A percentile compares a stretch with the other conserved stretches of the same genome.
phyloP scores from a whole-genome alignment of 2,329 filamentous ascomycete genomes.

The Fusarium sublunatum region DNA sequence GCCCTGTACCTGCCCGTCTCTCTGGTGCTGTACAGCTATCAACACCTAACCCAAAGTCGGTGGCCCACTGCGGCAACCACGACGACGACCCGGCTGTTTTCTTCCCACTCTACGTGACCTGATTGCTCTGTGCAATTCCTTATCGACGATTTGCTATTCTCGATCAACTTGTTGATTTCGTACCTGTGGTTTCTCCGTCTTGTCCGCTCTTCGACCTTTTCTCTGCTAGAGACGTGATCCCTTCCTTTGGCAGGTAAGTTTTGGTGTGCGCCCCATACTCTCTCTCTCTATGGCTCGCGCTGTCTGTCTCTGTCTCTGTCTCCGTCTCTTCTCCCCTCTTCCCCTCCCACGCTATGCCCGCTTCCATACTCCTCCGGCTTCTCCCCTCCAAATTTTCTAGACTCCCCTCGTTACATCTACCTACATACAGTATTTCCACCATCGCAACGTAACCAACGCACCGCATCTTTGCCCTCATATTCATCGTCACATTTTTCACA shows the following conservation, averaged over 20 bases:
- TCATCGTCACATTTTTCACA: conserved; percentile 23
- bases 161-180: conserved; percentile 23
- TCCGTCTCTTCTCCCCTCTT: conserved; percentile 38
- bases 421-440: no score
- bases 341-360: conserved; percentile 26
- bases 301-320: no score
- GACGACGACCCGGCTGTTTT: conserved; percentile 49
- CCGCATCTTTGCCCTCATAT: conserved; percentile 30
- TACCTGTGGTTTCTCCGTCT: conserved; percentile 25
- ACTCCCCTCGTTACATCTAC: conserved; percentile 27
- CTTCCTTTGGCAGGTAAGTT: conserved; percentile 56
- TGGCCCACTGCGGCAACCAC: conserved; percentile 49
- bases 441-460: conserved; percentile 27
- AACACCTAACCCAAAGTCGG: conserved; percentile 45
- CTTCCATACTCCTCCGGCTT: conserved; percentile 28
- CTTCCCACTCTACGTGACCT: conserved; percentile 34
- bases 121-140: conserved; percentile 33
- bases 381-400: conserved; percentile 39
- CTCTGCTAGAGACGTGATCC: conserved; percentile 53
- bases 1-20: conserved; percentile 41
- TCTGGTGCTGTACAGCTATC: conserved; percentile 45
- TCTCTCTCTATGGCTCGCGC: conserved; percentile 17
- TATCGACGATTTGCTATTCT: conserved; percentile 28
- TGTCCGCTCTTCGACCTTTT: conserved; percentile 35
- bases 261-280: conserved; percentile 36